Evolutionary conservation across 2,329 filamentous ascomycete genomes (phyloP).

Genomic region (Colletotrichum lentis): DNA sequence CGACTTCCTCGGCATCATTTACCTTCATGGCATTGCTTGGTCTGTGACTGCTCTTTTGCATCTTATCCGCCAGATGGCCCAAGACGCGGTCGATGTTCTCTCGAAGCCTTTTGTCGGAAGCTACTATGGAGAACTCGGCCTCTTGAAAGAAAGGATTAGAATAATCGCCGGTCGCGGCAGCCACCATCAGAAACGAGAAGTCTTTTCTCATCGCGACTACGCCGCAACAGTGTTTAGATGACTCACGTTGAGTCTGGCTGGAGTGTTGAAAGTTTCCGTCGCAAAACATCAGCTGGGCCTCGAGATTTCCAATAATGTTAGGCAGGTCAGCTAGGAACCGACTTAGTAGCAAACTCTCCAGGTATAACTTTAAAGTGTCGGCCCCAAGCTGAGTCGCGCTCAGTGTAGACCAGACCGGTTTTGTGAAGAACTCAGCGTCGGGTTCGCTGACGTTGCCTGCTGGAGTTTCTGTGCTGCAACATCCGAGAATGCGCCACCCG

Average conservation of each 20-base stretch:
- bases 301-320: background rate
- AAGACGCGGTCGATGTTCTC: background rate
- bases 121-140: fast-evolving
- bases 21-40: background rate
- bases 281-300: background rate
- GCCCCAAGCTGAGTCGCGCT: background rate
- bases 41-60: background rate
- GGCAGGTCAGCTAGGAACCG: background rate
- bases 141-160: background rate
- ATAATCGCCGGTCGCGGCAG: background rate
- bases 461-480: background rate
- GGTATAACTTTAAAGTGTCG: background rate
- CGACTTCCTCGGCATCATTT: background rate
- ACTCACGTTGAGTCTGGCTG: background rate
- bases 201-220: background rate
- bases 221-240: background rate
- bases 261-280: background rate
- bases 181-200: background rate
- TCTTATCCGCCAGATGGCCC: background rate
- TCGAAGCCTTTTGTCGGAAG: background rate
- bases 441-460: background rate
- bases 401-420: background rate
- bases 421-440: background rate
- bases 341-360: background rate
- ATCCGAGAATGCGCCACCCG: background rate